Percentiles rank a stretch among this genome's conserved stretches.
Conservation (phyloP, 148 eudicot species). For the Salicornia ramosissima region DNA sequence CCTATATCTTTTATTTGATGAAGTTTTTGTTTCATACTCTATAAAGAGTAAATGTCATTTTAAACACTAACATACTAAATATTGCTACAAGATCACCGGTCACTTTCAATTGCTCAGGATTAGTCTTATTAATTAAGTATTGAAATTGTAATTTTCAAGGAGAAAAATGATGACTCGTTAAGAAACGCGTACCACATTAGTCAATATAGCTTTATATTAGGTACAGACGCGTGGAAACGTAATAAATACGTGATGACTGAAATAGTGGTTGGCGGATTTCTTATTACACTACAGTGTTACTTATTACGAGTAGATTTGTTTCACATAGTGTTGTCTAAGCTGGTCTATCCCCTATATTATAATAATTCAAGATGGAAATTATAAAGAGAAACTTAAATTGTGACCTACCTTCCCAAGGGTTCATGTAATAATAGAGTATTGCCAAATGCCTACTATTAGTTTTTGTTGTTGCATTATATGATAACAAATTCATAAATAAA, state of each 20-base stretch:
- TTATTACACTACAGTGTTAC: no score
- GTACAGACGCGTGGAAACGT: background rate
- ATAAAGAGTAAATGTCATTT: no score
- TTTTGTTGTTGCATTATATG: background rate
- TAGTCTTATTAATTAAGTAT: no score
- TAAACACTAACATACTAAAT: background rate
- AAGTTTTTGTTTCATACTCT: no score
- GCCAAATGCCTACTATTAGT: constrained; percentile 5
- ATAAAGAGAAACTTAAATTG: background rate
- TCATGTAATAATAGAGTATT: constrained; percentile 2
- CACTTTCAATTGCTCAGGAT: no score
- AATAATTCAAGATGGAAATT: background rate
- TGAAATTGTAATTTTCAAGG: background rate
- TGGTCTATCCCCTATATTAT: background rate
- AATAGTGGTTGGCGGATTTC: no score
- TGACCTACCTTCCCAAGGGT: constrained; percentile 14
- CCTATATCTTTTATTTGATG: background rate
- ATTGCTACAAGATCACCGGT: background rate
- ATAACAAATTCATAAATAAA: background rate
- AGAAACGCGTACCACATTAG: no score
- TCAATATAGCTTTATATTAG: no score
- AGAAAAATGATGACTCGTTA: background rate
- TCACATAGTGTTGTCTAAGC: background rate
- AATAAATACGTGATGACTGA: background rate
- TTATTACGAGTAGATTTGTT: background rate